Percentiles rank a stretch among this genome's conserved stretches.
These are phyloP conservation scores for Coemansia sp. DNA, from an alignment of 371 early-diverging fungal species.

Conservation along the genomic window DNA sequence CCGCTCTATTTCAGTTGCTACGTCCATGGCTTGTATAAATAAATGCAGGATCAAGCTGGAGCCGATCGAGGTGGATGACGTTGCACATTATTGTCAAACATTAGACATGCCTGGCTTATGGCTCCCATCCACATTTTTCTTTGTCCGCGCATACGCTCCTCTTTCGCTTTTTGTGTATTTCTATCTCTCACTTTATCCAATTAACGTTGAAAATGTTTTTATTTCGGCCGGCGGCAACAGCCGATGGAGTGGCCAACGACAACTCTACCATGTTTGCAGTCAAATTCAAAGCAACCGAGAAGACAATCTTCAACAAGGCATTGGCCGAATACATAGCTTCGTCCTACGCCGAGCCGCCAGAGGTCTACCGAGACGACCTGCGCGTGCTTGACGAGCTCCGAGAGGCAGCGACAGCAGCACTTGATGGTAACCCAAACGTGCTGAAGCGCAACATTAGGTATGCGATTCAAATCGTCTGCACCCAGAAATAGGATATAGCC, in stretches of 20 bases:
- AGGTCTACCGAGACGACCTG: slow-evolving; percentile 83
- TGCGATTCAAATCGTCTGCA: background rate
- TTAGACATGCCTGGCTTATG: background rate
- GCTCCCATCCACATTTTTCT: background rate
- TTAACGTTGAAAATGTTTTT: slow-evolving; percentile 22
- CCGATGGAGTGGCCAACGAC: slow-evolving; percentile 34
- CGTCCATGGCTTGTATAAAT: slow-evolving; percentile 1
- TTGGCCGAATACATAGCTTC: slow-evolving; percentile 70
- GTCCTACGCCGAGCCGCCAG: slow-evolving; percentile 81
- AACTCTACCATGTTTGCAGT: slow-evolving; percentile 35
- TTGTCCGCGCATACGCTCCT: background rate
- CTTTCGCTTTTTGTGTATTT: background rate
- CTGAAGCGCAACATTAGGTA: slow-evolving; percentile 72
- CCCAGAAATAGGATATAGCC: too few species aligned
- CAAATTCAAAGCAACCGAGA: slow-evolving; percentile 42
- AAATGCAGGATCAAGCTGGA: background rate
- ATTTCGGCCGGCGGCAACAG: slow-evolving; percentile 21
- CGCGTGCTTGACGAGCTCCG: slow-evolving; percentile 75
- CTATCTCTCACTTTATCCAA: background rate
- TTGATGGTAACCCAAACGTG: slow-evolving; percentile 68
- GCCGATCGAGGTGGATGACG: background rate
- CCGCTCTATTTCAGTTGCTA: slow-evolving; percentile 75
- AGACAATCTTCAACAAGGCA: slow-evolving; percentile 17
- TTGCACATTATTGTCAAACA: background rate
- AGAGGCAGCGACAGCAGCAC: slow-evolving; percentile 64